Evolutionary conservation across 164 flowering plant genomes (phyloP).

Genomic region (Kalanchoe fedtschenkoi): DNA sequence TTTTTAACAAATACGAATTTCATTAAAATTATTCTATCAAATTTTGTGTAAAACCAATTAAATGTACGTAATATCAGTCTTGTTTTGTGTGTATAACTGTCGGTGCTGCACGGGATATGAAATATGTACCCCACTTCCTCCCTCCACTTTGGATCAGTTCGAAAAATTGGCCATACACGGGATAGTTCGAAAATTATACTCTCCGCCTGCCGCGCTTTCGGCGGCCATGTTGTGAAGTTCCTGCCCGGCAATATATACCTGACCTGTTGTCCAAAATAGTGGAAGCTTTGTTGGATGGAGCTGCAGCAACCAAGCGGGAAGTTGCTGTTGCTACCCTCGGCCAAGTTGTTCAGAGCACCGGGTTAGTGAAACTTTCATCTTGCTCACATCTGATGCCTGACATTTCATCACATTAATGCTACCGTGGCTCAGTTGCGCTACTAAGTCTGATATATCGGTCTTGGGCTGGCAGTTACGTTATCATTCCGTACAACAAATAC

Average conservation of each 20-base stretch:
- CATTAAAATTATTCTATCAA: too few relatives aligned
- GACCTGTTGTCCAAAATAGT: constrained; percentile 92
- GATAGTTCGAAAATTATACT: too few relatives aligned
- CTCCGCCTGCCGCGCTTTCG: too few relatives aligned
- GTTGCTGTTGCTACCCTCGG: constrained; percentile 96
- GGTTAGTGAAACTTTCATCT: constrained; percentile 28
- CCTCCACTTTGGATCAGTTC: too few relatives aligned
- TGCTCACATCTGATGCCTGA: neutral
- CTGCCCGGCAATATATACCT: constrained; percentile 63
- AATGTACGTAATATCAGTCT: too few relatives aligned
- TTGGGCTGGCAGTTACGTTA: constrained; percentile 61
- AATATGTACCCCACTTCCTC: too few relatives aligned
- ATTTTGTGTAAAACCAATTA: too few relatives aligned
- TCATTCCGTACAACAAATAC: constrained; percentile 83
- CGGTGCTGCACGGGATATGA: too few relatives aligned
- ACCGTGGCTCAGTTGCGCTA: neutral
- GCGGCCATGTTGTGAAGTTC: too few relatives aligned
- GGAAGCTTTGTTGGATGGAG: constrained; percentile 93
- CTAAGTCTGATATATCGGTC: neutral
- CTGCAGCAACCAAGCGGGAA: constrained; percentile 84
- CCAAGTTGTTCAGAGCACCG: constrained; percentile 98
- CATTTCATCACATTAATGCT: neutral
- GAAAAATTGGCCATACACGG: too few relatives aligned
- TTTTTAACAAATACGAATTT: too few relatives aligned
- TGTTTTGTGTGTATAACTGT: too few relatives aligned